Evolutionary conservation across 2,329 filamentous ascomycete genomes (phyloP), one percentile per base, ranked within the genome.

Genomic region (Biscogniauxia mediterranea): DNA sequence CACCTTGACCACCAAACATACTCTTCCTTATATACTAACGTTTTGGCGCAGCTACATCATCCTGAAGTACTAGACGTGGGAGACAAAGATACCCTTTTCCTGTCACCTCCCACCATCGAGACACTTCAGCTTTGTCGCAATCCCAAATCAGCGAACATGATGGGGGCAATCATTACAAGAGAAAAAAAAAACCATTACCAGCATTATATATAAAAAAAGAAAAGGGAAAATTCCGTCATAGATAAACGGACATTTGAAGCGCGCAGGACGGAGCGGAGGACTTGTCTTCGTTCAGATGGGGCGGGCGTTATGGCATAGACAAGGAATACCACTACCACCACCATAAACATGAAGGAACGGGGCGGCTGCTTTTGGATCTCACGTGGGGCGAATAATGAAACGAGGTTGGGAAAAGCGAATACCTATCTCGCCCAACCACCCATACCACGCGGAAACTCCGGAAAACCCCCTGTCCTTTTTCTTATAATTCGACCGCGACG

Each of bases 21-120:
- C 42, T 46, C 5, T 25, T 25, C 1, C 46, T 21, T 15, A 26
- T 50, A 52, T 59, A 56, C 61, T 56, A 52, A 21, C 20, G 15
- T 15, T 23, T 25, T 51, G 2, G 46, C 38, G 42, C 72, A 88
- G 86, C 67, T 88, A 91, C 83, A 90, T 92, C 74, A 91, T 92
- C 70, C 81, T 91, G 69, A 91, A 91, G 78, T 91, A 90, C 75
- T 92, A 89, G 68, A 59, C 57, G 20, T 28, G 38, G 42, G 21
- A 28, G 25, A 49, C n/a, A 55, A 26, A 32, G 50, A 26, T 50
- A 54, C 28, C 62, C 49, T 57, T 61, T 60, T 25, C 50, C 15
- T 46, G 15, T 15, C 38, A 15, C 38, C 11, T 17, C 38, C 38
- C 38, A 5, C 38, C 38, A 46, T 3, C 38, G 17, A 46, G 17